Percentiles rank a stretch among this genome's conserved stretches.
These are phyloP conservation scores for Eimeria sp. DNA, from an alignment of 169 alveolate species.

Conservation along the genomic window DNA sequence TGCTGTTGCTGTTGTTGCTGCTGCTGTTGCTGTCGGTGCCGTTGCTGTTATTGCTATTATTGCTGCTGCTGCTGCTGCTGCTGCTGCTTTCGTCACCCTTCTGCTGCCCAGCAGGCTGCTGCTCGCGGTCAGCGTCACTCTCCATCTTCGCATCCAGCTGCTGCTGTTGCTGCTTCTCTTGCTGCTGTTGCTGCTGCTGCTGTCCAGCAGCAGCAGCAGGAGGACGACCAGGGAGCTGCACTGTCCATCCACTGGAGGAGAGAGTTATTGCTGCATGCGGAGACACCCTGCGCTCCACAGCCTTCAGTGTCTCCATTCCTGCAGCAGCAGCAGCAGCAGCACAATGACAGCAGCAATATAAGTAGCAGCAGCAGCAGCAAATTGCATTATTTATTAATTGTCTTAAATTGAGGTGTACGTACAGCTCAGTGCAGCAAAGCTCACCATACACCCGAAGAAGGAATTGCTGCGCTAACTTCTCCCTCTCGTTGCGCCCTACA, in stretches of 20 bases:
- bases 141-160: not conserved
- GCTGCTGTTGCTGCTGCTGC: not conserved
- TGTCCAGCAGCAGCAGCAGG: not conserved
- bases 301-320: conserved; percentile 22
- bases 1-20: conserved; percentile 19
- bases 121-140: too few species aligned
- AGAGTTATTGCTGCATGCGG: conserved; percentile 11
- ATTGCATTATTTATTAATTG: not conserved
- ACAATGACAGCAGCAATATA: not conserved
- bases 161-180: conserved; percentile 21
- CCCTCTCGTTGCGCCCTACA: not conserved
- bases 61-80: conserved; percentile 38
- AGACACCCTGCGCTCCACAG: conserved; percentile 35
- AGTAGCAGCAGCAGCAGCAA: conserved; percentile 22
- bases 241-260: conserved; percentile 29
- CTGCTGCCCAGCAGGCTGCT: too few species aligned
- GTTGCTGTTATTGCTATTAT: not conserved
- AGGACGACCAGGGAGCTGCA: not conserved
- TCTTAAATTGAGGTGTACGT: too few species aligned
- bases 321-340: conserved; percentile 7
- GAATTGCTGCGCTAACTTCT: conserved; percentile 31
- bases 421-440: not conserved
- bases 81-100: not conserved
- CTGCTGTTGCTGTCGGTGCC: not conserved
- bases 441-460: conserved; percentile 55